phyloP scores from a whole-genome alignment of 257 asterid genomes.

The Craterostigma plantagineum region DNA sequence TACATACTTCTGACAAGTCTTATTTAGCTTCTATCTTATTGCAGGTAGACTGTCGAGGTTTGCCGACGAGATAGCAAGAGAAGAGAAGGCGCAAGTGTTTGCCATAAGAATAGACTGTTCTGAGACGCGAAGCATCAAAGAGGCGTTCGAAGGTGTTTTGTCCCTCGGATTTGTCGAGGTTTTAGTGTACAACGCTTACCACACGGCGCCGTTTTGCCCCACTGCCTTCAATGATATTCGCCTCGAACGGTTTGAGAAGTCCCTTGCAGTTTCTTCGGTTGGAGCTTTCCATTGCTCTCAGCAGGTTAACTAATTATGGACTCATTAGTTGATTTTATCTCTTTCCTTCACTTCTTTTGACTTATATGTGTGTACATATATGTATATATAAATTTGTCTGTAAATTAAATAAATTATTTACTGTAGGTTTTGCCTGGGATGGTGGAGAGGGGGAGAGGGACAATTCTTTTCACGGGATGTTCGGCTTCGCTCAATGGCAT shows the following conservation, averaged over 20 bases:
- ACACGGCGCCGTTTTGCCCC: conserved; percentile 29
- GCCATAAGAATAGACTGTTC: conserved; percentile 87
- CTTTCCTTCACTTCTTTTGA: not conserved
- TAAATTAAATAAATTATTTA: not conserved
- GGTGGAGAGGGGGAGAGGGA: conserved; percentile 77
- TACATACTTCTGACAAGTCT: not conserved
- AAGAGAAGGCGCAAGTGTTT: conserved; percentile 63
- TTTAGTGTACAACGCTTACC: conserved; percentile 61
- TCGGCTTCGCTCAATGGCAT: conserved; percentile 54
- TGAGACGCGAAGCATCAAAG: conserved; percentile 47
- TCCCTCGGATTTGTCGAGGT: conserved; percentile 75
- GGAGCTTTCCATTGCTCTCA: conserved; percentile 91
- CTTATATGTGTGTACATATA: too few species aligned
- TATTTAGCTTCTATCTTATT: not conserved
- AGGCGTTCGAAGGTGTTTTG: conserved; percentile 72
- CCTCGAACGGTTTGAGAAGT: conserved; percentile 43
- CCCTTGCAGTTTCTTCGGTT: conserved; percentile 49
- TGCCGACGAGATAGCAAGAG: conserved; percentile 78
- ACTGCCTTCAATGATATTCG: conserved; percentile 29
- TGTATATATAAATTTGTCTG: too few species aligned
- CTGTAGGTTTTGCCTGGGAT: conserved; percentile 59
- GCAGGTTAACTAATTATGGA: conserved; percentile 24
- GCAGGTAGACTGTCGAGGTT: conserved; percentile 55
- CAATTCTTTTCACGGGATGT: conserved; percentile 77
- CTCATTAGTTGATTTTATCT: not conserved